These are phyloP conservation scores for Coemansia sp. DNA, from an alignment of 371 early-diverging fungal genomes.

Conservation along the genomic window DNA sequence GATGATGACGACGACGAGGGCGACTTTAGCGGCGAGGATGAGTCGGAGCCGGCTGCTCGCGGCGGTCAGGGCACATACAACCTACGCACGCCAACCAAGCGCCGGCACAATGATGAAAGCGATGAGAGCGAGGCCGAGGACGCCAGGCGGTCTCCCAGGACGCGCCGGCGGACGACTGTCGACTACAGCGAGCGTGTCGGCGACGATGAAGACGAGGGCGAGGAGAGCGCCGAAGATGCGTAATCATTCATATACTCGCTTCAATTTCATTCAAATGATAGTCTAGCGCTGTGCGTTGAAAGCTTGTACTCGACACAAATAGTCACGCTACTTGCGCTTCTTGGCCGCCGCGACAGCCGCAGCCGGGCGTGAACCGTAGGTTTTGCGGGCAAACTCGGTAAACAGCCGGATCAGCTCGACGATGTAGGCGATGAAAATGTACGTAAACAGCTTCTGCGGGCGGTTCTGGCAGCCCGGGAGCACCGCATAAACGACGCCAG, in stretches of 20 bases:
- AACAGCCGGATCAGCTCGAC: slow-evolving; percentile 42
- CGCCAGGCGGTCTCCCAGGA: slow-evolving; percentile 28
- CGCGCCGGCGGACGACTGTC: slow-evolving; percentile 23
- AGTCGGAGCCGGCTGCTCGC: slow-evolving; percentile 7
- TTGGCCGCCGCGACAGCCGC: neutral
- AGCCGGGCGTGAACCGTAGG: slow-evolving; percentile 13
- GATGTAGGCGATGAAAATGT: slow-evolving; percentile 34
- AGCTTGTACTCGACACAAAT: neutral
- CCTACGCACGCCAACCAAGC: slow-evolving; percentile 38
- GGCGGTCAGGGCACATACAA: slow-evolving; percentile 34
- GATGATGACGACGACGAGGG: slow-evolving; percentile 22
- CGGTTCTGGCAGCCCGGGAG: slow-evolving; percentile 28
- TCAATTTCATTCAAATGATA: neutral
- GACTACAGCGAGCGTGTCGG: slow-evolving; percentile 20
- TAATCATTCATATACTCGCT: neutral
- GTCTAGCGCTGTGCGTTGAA: neutral
- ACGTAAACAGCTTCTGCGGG: slow-evolving; percentile 36
- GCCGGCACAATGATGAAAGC: slow-evolving; percentile 16
- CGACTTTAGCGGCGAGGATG: slow-evolving; percentile 28
- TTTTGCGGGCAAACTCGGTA: slow-evolving; percentile 43
- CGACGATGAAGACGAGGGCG: slow-evolving; percentile 8
- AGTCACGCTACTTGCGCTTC: slow-evolving; percentile 1
- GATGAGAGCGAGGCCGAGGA: slow-evolving; percentile 21
- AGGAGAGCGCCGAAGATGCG: slow-evolving; percentile 3
- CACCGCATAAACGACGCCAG: slow-evolving; percentile 48